Evolutionary conservation across 2,329 filamentous ascomycete genomes (phyloP).

Genomic region (Phaeosphaeriaceae sp.): DNA sequence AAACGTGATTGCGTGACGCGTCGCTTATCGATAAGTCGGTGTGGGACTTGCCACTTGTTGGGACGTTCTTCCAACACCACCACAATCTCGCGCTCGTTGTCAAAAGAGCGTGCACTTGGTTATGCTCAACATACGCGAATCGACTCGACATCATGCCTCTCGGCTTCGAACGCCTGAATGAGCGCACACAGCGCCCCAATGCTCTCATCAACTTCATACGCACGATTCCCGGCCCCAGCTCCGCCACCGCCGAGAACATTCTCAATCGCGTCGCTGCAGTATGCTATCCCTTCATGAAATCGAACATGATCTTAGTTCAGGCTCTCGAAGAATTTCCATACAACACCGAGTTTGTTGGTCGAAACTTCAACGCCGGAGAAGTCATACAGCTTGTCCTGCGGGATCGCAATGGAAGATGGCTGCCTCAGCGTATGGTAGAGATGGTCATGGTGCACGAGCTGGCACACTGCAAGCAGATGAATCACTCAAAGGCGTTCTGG

Average conservation of each 20-base stretch:
- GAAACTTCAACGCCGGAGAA: constrained; percentile 90
- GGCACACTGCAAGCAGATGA: constrained; percentile 91
- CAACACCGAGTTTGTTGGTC: constrained; percentile 82
- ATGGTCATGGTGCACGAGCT: constrained; percentile 97
- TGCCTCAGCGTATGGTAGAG: constrained; percentile 83
- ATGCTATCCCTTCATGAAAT: constrained; percentile 69
- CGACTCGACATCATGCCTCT: constrained; percentile 68
- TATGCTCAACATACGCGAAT: neutral
- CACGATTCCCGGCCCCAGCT: constrained; percentile 66
- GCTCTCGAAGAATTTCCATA: constrained; percentile 79
- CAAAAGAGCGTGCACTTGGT: neutral
- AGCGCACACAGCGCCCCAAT: constrained; percentile 76
- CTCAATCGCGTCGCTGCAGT: constrained; percentile 64
- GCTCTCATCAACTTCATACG: constrained; percentile 85
- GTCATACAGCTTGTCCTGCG: constrained; percentile 85
- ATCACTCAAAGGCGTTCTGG: constrained; percentile 84
- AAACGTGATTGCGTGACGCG: constrained; percentile 1
- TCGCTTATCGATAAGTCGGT: neutral
- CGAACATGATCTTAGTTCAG: constrained; percentile 55
- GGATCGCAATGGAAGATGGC: constrained; percentile 70
- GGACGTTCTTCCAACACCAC: neutral
- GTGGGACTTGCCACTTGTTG: neutral
- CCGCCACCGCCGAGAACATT: constrained; percentile 41
- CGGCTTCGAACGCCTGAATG: constrained; percentile 80
- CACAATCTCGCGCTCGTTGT: neutral